These are phyloP conservation scores for Irpex sp. DNA, from an alignment of 1,284 basidiomycete genomes.

Conservation along the genomic window DNA sequence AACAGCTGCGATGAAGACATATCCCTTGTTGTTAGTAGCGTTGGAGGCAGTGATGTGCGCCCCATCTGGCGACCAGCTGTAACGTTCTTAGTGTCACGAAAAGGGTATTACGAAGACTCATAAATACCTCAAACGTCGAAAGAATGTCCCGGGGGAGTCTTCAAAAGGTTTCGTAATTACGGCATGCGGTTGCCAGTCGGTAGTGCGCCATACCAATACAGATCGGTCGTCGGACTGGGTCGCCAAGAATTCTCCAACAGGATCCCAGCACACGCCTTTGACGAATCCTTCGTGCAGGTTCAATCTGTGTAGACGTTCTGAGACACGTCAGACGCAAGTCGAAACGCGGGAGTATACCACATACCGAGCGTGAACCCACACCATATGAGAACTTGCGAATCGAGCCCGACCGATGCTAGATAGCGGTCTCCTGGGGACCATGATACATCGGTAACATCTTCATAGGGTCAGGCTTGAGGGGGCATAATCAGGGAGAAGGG, in stretches of 20 bases:
- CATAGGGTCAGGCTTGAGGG: constrained; percentile 14
- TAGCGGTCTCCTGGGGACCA: constrained; percentile 93
- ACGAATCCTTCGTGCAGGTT: constrained; percentile 95
- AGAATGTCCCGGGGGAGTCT: constrained; percentile 95
- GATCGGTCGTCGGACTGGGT: constrained; percentile 97
- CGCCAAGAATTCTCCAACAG: constrained; percentile 93
- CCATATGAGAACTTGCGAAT: constrained; percentile 92
- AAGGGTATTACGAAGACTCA: not conserved
- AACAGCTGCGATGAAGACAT: constrained; percentile 96
- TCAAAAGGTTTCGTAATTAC: constrained; percentile 89
- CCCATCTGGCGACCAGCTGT: constrained; percentile 98
- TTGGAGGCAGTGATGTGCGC: constrained; percentile 96
- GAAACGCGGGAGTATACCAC: constrained; percentile 17
- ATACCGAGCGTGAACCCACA: constrained; percentile 83
- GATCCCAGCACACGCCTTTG: constrained; percentile 98
- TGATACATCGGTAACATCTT: constrained; percentile 93
- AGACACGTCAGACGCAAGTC: not conserved
- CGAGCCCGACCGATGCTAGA: constrained; percentile 92
- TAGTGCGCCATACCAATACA: constrained; percentile 95
- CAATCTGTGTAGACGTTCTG: constrained; percentile 77
- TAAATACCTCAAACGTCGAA: constrained; percentile 79
- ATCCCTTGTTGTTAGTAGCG: constrained; percentile 92
- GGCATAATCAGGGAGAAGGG: not conserved
- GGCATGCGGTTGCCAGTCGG: constrained; percentile 85
- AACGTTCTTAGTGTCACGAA: not conserved